Conservation (phyloP, 192 early-diverging fungal genomes). For the Gamsiella multidivaricata region DNA sequence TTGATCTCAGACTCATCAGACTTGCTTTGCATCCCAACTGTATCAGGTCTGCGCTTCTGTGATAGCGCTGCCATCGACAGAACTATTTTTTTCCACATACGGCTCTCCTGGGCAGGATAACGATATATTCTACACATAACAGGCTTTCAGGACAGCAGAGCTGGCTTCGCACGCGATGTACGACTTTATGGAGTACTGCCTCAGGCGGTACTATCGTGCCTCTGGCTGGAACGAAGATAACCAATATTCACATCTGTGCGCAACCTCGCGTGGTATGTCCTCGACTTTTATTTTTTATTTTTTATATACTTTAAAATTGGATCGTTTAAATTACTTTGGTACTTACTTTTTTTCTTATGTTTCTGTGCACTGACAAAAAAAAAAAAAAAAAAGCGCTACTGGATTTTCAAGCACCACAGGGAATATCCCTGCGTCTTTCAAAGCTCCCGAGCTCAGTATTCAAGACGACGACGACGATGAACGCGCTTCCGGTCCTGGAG, state of each 20-base stretch:
- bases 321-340: background rate
- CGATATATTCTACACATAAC: too few relatives aligned
- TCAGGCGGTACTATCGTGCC: constrained; percentile 80
- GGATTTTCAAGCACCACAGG: constrained; percentile 84
- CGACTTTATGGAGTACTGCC: constrained; percentile 86
- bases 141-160: background rate
- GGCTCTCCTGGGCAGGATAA: too few relatives aligned
- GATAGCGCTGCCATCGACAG: too few relatives aligned
- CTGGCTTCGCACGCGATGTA: constrained; percentile 65
- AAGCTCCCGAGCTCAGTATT: constrained; percentile 82
- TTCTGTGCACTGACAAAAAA: background rate
- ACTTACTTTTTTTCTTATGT: background rate
- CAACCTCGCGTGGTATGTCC: constrained; percentile 66
- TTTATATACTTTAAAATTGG: too few relatives aligned
- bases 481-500: constrained; percentile 65
- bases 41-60: too few relatives aligned
- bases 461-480: constrained; percentile 79
- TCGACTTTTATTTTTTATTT: background rate
- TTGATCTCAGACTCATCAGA: too few relatives aligned
- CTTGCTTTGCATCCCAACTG: too few relatives aligned
- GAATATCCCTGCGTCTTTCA: constrained; percentile 76
- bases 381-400: constrained; percentile 64
- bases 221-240: constrained; percentile 84
- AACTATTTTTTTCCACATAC: too few relatives aligned
- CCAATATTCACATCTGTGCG: constrained; percentile 85